A percentile compares a stretch with the other conserved stretches of the same genome.
These are phyloP conservation scores for Rhodamnia argentea DNA, from an alignment of 345 rosid species.

Conservation along the genomic window DNA sequence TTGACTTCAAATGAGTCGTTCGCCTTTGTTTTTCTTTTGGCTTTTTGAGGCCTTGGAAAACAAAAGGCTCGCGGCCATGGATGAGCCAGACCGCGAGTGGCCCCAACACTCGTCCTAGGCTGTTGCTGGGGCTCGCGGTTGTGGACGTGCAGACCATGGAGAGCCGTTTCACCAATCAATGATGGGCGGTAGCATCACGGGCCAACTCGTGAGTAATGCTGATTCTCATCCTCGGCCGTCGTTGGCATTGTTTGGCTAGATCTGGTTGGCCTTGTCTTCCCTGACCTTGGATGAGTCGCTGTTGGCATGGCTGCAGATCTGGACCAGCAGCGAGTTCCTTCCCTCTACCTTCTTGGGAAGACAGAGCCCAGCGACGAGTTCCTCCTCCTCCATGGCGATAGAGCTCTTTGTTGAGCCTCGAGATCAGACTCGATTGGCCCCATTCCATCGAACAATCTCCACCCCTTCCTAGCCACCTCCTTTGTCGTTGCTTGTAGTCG, in stretches of 20 bases:
- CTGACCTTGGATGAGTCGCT: neutral
- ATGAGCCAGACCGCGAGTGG: neutral
- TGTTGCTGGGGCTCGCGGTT: neutral
- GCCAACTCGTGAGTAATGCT: neutral
- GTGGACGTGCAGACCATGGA: neutral
- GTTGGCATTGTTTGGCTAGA: neutral
- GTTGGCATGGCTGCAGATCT: neutral
- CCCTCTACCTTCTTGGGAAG: neutral
- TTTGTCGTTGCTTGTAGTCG: neutral
- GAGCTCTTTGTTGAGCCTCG: neutral
- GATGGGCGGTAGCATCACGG: neutral
- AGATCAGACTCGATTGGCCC: neutral
- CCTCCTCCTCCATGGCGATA: neutral
- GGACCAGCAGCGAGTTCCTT: neutral
- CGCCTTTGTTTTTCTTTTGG: neutral
- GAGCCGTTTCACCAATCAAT: neutral
- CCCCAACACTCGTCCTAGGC: neutral
- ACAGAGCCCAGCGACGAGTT: neutral
- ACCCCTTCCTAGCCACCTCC: neutral
- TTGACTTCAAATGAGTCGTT: neutral
- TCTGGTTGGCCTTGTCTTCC: neutral
- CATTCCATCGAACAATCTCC: neutral
- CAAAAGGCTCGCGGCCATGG: neutral
- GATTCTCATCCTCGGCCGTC: rapidly evolving
- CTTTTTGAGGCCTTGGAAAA: neutral